Base-by-base conservation (phyloP, 2,329 filamentous ascomycete genomes). In the Zalaria sp. region DNA sequence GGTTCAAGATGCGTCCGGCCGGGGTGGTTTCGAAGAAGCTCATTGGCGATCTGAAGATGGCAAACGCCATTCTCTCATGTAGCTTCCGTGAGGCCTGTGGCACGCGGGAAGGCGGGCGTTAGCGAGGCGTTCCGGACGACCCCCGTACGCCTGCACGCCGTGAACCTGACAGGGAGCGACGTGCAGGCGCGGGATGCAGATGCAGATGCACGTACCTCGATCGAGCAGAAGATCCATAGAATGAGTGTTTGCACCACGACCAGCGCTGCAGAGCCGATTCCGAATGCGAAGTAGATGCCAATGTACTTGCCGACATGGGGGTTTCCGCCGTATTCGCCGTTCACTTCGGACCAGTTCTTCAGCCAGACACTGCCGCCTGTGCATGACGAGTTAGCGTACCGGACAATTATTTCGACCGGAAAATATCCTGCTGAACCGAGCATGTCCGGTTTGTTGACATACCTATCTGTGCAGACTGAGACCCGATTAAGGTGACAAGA, bases 191-290 rank as follows among this genome's bases (percentile, higher is more conserved):
- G 18, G 18, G 18, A 18, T 18, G 18, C 18, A 18, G 18, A 43
- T 43, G 42, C 42, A 43, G 8, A 31, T 37, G 41, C 26, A 38
- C 69, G 55, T 68, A 85, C 82, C 75, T 98, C 91, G 48, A 98
- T 98, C 4, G 91, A 96, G 66, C 93, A 98, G 67, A 98, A 96
- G 50, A 98, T 96, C 91, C 91, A 98, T 27, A 98, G 71, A 49
- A 98, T 87, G 51, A 98, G 67, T 4, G 89, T 96, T 63, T 96
- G 91, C 27, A 93, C 57, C 35, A 96, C 86, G 3, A 93, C 89
- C 48, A 98, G 69, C 35, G 76, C 72, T 34, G 91, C 82, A 26
- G 84, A 81, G 28, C 89, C 89, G 40, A 98, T 75, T 38, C 91
- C 93, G 62, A 98, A 84, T 10, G 83, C 86, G 63, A 98, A 91